These are phyloP conservation scores for Camellia lanceoleosa DNA, from an alignment of 148 eudicot genomes.

Conservation along the genomic window DNA sequence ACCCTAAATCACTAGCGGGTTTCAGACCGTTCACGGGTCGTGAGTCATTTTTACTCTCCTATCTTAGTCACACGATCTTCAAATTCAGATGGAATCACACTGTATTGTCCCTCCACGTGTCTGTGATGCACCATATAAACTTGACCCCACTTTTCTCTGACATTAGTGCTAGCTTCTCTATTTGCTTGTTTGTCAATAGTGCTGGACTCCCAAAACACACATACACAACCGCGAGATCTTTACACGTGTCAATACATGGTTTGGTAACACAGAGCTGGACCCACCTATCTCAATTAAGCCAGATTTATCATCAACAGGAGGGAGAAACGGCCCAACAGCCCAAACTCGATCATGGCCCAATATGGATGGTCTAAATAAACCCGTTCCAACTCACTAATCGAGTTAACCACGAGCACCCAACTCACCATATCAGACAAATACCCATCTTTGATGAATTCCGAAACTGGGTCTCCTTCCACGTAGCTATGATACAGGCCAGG, in stretches of 20 bases:
- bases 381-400: slow-evolving; percentile 29
- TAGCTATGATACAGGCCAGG: too few species aligned
- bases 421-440: slow-evolving; percentile 17
- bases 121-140: slow-evolving; percentile 36
- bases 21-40: slow-evolving; percentile 39
- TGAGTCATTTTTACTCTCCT: slow-evolving; percentile 34
- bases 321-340: slow-evolving; percentile 7
- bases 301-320: neutral
- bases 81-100: slow-evolving; percentile 36
- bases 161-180: slow-evolving; percentile 30
- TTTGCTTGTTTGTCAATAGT: slow-evolving; percentile 38
- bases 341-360: slow-evolving; percentile 24
- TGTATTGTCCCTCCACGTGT: slow-evolving; percentile 22
- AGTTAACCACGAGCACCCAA: slow-evolving; percentile 34
- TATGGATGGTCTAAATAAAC: neutral
- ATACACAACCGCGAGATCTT: slow-evolving; percentile 32
- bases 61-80: slow-evolving; percentile 43
- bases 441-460: too few species aligned
- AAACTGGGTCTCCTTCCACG: too few species aligned
- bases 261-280: too few species aligned
- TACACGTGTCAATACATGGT: slow-evolving; percentile 19
- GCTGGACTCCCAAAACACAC: slow-evolving; percentile 53
- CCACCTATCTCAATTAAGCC: too few species aligned
- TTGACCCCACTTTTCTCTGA: slow-evolving; percentile 40
- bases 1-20: too few species aligned